Percentiles rank a stretch among this genome's conserved stretches.
Conservation (phyloP, 768 basidiomycete species). For the Suillus bovinus region DNA sequence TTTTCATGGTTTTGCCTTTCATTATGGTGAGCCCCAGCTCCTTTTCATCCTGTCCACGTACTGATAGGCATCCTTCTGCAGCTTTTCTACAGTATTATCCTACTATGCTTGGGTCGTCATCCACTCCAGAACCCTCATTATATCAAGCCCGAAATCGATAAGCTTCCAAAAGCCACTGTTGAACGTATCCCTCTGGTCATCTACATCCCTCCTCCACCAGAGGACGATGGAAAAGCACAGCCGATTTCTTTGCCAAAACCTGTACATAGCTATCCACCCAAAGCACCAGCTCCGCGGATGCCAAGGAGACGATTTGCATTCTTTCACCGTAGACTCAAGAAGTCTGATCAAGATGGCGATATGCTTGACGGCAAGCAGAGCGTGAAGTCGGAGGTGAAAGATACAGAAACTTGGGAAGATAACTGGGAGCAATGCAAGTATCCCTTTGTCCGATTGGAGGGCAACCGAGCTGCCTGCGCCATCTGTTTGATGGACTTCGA, state of each 20-base stretch:
- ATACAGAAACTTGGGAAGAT: slow-evolving; percentile 67
- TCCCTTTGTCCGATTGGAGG: slow-evolving; percentile 81
- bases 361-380: slow-evolving; percentile 17
- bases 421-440: slow-evolving; percentile 76
- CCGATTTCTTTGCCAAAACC: slow-evolving; percentile 46
- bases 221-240: slow-evolving; percentile 32
- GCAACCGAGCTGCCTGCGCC: slow-evolving; percentile 81
- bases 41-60: neutral
- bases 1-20: slow-evolving; percentile 79
- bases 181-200: slow-evolving; percentile 82
- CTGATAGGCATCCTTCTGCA: slow-evolving; percentile 27
- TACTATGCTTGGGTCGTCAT: slow-evolving; percentile 79
- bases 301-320: slow-evolving; percentile 56
- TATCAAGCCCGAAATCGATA: slow-evolving; percentile 79
- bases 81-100: slow-evolving; percentile 77
- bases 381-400: slow-evolving; percentile 20
- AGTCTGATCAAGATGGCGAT: slow-evolving; percentile 15
- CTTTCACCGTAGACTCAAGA: slow-evolving; percentile 37
- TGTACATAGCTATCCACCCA: slow-evolving; percentile 66
- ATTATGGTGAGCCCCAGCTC: slow-evolving; percentile 59
- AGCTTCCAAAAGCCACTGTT: slow-evolving; percentile 68
- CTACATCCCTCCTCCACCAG: slow-evolving; percentile 81
- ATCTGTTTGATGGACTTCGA: slow-evolving; percentile 87
- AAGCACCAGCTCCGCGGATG: slow-evolving; percentile 28
- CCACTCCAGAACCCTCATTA: slow-evolving; percentile 72